These are phyloP conservation scores for Fraxinus nigra DNA, from an alignment of 305 asterid genomes.

Conservation along the genomic window DNA sequence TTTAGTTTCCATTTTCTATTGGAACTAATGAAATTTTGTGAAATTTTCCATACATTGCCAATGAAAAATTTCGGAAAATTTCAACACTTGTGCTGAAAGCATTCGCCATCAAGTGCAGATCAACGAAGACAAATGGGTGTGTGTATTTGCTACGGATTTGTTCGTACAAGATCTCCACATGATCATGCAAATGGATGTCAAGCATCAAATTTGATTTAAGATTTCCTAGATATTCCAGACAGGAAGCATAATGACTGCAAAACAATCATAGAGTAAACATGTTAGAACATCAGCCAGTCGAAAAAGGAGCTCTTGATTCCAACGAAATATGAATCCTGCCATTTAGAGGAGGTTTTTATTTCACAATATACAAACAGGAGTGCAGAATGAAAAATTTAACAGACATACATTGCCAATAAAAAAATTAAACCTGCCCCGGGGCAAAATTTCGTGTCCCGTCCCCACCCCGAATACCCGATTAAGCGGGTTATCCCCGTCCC, in stretches of 20 bases:
- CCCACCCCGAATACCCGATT: no score
- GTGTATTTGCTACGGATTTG: slow-evolving; percentile 94
- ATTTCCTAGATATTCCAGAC: slow-evolving; percentile 85
- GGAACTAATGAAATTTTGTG: no score
- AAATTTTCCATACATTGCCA: no score
- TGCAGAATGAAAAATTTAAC: not conserved
- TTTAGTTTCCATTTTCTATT: no score
- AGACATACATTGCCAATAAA: not conserved
- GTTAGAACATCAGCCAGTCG: not conserved
- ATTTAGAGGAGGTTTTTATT: not conserved
- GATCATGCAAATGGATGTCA: slow-evolving; percentile 92
- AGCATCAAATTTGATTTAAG: slow-evolving; percentile 80
- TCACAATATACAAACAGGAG: not conserved
- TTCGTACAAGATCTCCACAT: slow-evolving; percentile 80
- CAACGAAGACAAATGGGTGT: slow-evolving; percentile 86
- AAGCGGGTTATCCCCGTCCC: no score
- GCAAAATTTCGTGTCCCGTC: no score
- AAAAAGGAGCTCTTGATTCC: not conserved
- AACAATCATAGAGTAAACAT: not conserved
- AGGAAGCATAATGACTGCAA: slow-evolving; percentile 90
- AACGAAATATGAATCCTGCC: not conserved
- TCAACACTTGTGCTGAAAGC: slow-evolving; percentile 73
- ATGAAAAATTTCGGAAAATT: no score
- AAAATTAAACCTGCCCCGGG: no score
- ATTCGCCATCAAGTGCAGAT: slow-evolving; percentile 86